Evolutionary conservation across 2,329 filamentous ascomycete genomes (phyloP).

Genomic region (Fusarium ramigenum): DNA sequence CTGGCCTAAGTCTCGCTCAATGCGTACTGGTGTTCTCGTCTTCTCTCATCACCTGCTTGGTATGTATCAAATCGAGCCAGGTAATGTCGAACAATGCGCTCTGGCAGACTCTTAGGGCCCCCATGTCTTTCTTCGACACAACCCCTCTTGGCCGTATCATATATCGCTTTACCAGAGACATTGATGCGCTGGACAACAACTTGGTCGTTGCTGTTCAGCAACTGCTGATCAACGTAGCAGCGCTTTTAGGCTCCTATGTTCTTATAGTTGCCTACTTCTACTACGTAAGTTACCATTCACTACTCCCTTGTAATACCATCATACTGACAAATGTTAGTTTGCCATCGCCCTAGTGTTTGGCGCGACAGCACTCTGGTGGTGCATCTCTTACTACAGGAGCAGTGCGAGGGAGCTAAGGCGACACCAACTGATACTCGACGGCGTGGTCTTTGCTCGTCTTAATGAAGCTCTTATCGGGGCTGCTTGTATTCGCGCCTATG

Average conservation of each 20-base stretch:
- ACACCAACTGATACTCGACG: not conserved
- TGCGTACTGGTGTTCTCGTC: not conserved
- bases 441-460: not conserved
- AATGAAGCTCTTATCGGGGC: not conserved
- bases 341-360: not conserved
- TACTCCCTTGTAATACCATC: fast-evolving
- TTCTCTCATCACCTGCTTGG: not conserved
- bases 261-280: not conserved
- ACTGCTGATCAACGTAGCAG: not conserved
- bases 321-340: not conserved
- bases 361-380: not conserved
- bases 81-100: not conserved
- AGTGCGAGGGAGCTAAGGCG: not conserved
- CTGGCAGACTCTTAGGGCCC: not conserved
- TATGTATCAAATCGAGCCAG: not conserved
- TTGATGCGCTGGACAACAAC: not conserved
- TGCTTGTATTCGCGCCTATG: not conserved
- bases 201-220: not conserved
- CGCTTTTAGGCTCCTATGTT: not conserved
- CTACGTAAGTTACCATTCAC: not conserved
- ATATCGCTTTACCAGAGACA: not conserved
- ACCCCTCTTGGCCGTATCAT: not conserved
- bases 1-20: not conserved
- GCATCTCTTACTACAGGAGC: not conserved
- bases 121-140: not conserved